Evolutionary conservation across 2,329 filamentous ascomycete genomes (phyloP).

Genomic region (Akanthomyces muscarius): DNA sequence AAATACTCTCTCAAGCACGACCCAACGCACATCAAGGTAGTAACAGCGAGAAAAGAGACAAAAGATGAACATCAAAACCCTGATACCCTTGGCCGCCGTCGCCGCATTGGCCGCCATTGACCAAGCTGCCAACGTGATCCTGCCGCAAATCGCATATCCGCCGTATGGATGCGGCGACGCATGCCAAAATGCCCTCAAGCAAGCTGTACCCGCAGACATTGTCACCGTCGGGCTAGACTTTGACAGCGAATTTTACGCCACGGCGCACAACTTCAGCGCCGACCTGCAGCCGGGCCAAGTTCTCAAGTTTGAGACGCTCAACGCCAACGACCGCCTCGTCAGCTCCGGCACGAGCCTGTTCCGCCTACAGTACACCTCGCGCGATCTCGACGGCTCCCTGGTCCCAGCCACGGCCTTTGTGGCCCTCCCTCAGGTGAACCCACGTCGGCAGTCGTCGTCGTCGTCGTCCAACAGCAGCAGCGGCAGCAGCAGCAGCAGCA

Average conservation of each 20-base stretch:
- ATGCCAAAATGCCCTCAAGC: constrained; percentile 15
- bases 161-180: constrained; percentile 13
- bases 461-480: background rate
- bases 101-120: background rate
- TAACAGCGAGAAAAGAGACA: background rate
- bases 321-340: constrained; percentile 15
- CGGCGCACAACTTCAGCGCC: constrained; percentile 19
- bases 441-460: background rate
- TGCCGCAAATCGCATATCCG: background rate
- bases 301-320: constrained; percentile 20
- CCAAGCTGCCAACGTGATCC: constrained; percentile 15
- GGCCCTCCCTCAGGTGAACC: constrained; percentile 5
- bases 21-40: no score
- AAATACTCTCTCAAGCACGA: no score
- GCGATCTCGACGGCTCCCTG: constrained; percentile 17
- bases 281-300: constrained; percentile 17
- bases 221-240: constrained; percentile 14
- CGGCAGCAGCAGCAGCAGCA: background rate
- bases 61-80: background rate
- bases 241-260: constrained; percentile 19
- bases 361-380: constrained; percentile 22
- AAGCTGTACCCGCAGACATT: background rate
- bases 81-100: background rate
- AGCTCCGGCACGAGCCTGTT: constrained; percentile 19
- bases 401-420: constrained; percentile 22